Evolutionary conservation across 768 basidiomycete genomes (phyloP).

Genomic region (Podaxis rugospora): DNA sequence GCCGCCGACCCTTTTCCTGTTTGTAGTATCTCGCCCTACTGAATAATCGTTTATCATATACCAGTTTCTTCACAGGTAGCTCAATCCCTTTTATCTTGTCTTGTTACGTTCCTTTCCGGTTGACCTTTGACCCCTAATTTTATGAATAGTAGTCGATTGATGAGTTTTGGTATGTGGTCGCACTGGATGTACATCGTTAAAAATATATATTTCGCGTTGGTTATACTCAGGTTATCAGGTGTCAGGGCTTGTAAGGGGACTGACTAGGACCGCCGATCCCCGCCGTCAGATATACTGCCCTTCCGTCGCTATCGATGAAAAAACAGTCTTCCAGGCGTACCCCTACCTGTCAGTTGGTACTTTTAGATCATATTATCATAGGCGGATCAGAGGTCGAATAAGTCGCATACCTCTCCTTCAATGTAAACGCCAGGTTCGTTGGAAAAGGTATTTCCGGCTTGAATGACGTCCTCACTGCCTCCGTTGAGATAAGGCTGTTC

Average conservation of each 20-base stretch:
- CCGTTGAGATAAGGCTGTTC: slow-evolving; percentile 79
- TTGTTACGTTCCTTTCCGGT: slow-evolving; percentile 1
- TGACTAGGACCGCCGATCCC: slow-evolving; percentile 57
- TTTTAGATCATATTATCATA: neutral
- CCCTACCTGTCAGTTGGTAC: slow-evolving; percentile 46
- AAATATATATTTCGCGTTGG: neutral
- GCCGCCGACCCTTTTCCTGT: neutral
- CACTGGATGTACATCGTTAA: neutral
- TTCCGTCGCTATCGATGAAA: slow-evolving; percentile 53
- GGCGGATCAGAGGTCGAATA: neutral
- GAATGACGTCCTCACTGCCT: slow-evolving; percentile 54
- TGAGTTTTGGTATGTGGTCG: slow-evolving; percentile 3
- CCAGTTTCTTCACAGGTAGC: neutral
- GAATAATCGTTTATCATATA: slow-evolving; percentile 9
- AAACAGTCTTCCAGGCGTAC: slow-evolving; percentile 85
- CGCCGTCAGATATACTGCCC: slow-evolving; percentile 54
- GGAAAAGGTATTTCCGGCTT: slow-evolving; percentile 71
- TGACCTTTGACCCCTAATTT: neutral
- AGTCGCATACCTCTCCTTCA: slow-evolving; percentile 45
- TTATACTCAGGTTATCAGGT: neutral
- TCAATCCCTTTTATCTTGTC: neutral
- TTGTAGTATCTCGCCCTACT: slow-evolving; percentile 5
- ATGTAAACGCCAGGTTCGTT: slow-evolving; percentile 80
- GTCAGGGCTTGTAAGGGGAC: slow-evolving; percentile 37
- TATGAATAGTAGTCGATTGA: neutral